A percentile compares a stretch with the other conserved stretches of the same genome.
Conservation (phyloP, 1,284 basidiomycete species). For the Ceratobasidium theobromae region DNA sequence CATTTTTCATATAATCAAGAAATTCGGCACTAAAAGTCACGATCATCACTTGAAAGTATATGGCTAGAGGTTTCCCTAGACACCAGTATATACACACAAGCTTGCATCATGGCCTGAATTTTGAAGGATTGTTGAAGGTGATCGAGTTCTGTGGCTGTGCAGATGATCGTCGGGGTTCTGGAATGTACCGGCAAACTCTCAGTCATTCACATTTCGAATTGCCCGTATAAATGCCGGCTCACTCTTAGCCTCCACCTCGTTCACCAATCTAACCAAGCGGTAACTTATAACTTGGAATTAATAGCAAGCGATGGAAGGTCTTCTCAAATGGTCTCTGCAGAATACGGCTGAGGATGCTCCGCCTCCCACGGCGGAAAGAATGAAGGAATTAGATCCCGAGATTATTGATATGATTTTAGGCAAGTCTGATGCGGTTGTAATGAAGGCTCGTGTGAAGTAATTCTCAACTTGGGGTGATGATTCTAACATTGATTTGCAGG, state of each 20-base stretch:
- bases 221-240: background rate
- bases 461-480: too few species aligned
- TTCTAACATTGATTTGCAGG: constrained; percentile 42
- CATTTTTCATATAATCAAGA: too few species aligned
- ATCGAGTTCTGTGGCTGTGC: background rate
- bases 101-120: too few species aligned
- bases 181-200: background rate
- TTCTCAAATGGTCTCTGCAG: constrained; percentile 74
- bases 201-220: background rate
- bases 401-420: constrained; percentile 87
- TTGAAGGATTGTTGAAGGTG: background rate
- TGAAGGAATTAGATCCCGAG: constrained; percentile 63
- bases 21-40: too few species aligned
- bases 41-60: too few species aligned
- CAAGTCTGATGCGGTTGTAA: constrained; percentile 77
- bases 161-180: constrained; percentile 1
- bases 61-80: too few species aligned
- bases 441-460: constrained; percentile 56
- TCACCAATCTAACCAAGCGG: background rate
- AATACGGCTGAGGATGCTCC: constrained; percentile 47
- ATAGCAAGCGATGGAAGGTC: constrained; percentile 68
- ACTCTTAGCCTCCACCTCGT: background rate
- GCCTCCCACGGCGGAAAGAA: constrained; percentile 38
- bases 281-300: background rate
- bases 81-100: too few species aligned